These are phyloP conservation scores for Leishmania gerbilli DNA, from an alignment of 208 protist species.

Conservation along the genomic window DNA sequence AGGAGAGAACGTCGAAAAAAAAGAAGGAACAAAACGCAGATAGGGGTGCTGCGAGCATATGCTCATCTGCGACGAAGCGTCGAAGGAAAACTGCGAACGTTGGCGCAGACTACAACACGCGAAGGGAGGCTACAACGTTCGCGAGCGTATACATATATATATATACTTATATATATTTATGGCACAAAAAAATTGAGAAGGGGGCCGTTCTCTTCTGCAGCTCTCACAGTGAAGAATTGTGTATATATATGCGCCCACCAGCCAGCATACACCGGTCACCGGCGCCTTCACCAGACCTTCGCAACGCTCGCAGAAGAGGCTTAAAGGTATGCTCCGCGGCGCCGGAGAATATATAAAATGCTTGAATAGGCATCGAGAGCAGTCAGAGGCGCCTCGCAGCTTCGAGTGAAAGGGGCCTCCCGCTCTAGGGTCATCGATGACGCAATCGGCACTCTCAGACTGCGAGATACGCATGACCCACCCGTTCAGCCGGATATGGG, in stretches of 20 bases:
- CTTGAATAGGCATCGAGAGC: neutral
- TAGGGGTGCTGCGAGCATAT: neutral
- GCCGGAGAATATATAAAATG: neutral
- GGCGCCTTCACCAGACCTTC: neutral
- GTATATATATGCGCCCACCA: neutral
- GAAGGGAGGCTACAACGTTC: neutral
- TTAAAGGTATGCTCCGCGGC: neutral
- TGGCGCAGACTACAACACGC: neutral
- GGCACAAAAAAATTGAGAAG: neutral
- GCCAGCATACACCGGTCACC: neutral
- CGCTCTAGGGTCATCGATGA: neutral
- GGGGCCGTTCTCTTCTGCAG: neutral
- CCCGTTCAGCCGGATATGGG: constrained; percentile 22
- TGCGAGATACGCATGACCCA: neutral
- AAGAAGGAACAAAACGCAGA: neutral
- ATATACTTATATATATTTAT: too few species aligned
- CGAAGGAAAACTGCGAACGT: neutral
- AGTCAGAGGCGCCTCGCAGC: neutral
- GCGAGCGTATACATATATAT: neutral
- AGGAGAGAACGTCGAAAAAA: neutral
- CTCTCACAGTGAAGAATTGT: neutral
- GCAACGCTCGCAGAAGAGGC: neutral
- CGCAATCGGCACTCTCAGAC: too few species aligned
- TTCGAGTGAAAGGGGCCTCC: neutral
- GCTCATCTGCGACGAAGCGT: neutral